phyloP scores from a whole-genome alignment of 805 yeast genomes.

The Candida arabinofermentans region DNA sequence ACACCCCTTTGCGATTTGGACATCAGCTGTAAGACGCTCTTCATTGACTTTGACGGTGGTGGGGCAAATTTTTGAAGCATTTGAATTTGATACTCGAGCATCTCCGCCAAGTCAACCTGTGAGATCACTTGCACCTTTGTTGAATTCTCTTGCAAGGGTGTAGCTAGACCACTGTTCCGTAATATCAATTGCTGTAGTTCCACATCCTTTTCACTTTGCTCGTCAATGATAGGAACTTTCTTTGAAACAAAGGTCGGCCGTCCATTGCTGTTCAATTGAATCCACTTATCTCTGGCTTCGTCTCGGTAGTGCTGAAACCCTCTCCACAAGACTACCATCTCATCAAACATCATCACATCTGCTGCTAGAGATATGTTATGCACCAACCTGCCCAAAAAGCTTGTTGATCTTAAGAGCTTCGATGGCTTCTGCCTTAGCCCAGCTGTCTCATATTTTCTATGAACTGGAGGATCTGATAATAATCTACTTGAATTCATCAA shows the following conservation, averaged over 20 bases:
- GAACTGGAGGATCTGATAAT: constrained; percentile 27
- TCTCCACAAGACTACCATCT: constrained; percentile 39
- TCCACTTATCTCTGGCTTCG: constrained; percentile 17
- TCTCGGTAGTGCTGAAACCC: constrained; percentile 36
- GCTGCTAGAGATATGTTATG: constrained; percentile 36
- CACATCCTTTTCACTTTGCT: constrained; percentile 11
- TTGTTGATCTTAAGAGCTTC: constrained; percentile 32
- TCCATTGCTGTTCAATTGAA: background rate
- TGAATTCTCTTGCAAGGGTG: background rate
- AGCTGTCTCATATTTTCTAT: constrained; percentile 7
- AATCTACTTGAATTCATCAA: constrained; percentile 29
- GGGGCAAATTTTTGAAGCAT: constrained; percentile 50
- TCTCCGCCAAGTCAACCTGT: constrained; percentile 44
- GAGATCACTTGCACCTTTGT: constrained; percentile 38
- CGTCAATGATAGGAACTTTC: no score
- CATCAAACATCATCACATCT: constrained; percentile 45
- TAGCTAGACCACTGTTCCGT: constrained; percentile 6
- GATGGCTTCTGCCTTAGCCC: constrained; percentile 18
- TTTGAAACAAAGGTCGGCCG: background rate
- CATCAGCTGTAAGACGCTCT: constrained; percentile 40
- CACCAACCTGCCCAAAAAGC: constrained; percentile 46
- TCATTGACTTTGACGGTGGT: constrained; percentile 42
- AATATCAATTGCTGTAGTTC: constrained; percentile 10
- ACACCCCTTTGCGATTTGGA: constrained; percentile 41
- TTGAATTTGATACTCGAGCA: constrained; percentile 51